These are phyloP conservation scores for Oryza meridionalis DNA, from an alignment of 176 grass and related monocot genomes.

Conservation along the genomic window DNA sequence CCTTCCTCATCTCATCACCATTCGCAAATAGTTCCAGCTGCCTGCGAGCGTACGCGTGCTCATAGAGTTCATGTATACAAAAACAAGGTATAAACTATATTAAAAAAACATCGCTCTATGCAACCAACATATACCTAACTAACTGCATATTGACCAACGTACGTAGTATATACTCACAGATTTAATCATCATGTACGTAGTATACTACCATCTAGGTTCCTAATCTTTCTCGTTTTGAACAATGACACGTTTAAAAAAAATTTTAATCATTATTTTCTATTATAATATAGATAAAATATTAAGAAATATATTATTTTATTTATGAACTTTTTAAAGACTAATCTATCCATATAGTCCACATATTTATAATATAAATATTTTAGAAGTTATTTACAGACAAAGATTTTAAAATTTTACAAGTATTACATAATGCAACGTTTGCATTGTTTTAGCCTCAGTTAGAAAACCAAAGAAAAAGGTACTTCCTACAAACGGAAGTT, in stretches of 20 bases:
- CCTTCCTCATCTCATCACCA: constrained; percentile 40
- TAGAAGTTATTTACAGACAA: too few species aligned
- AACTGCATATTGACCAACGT: too few species aligned
- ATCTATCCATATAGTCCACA: too few species aligned
- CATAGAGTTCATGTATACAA: neutral
- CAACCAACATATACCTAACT: too few species aligned
- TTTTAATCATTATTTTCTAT: too few species aligned
- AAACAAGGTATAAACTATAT: neutral
- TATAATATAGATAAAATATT: too few species aligned
- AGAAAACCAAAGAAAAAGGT: neutral
- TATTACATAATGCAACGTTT: neutral
- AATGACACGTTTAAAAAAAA: too few species aligned
- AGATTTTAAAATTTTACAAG: too few species aligned
- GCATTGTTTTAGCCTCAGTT: neutral
- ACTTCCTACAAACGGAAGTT: neutral
- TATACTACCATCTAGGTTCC: neutral
- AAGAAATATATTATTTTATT: too few species aligned
- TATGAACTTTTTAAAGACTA: too few species aligned
- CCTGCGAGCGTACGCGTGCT: neutral
- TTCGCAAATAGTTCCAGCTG: constrained; percentile 37
- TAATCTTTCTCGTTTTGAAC: too few species aligned
- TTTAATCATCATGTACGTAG: neutral
- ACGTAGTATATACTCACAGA: neutral
- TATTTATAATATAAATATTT: too few species aligned
- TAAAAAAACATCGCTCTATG: neutral